phyloP scores from a whole-genome alignment of 192 early-diverging fungal species.

The Piromyces sp. region DNA sequence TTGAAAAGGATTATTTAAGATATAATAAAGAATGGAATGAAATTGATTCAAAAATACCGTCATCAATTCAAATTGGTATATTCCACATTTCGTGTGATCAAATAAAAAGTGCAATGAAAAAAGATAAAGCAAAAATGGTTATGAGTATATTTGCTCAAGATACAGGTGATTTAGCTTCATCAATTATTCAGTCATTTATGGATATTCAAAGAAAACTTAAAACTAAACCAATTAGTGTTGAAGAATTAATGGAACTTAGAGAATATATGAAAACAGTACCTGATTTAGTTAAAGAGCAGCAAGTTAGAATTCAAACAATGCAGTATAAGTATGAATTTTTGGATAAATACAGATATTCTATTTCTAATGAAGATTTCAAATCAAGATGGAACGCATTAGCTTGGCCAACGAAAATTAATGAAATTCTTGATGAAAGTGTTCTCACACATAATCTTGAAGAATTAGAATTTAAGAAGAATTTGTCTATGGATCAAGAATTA shows the following conservation, averaged over 20 bases:
- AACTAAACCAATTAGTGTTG: conserved; percentile 34
- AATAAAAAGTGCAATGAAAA: conserved; percentile 25
- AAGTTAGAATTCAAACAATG: conserved; percentile 25
- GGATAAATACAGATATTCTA: conserved; percentile 33
- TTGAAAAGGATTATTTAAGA: conserved; percentile 28
- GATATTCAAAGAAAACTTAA: conserved; percentile 23
- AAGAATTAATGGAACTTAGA: conserved; percentile 36
- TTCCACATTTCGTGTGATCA: conserved; percentile 38
- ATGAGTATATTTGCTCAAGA: conserved; percentile 23
- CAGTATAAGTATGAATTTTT: conserved; percentile 32
- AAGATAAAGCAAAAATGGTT: conserved; percentile 33
- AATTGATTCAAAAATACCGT: conserved; percentile 39
- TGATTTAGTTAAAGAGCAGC: conserved; percentile 19
- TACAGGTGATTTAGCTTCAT: conserved; percentile 17
- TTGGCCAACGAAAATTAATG: conserved; percentile 35
- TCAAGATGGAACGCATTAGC: conserved; percentile 26
- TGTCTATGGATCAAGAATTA: conserved; percentile 38
- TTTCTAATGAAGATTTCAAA: conserved; percentile 38
- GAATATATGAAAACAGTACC: conserved; percentile 39
- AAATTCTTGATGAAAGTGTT: conserved; percentile 24
- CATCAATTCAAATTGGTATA: conserved; percentile 28
- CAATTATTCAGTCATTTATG: conserved; percentile 21
- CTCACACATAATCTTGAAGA: conserved; percentile 27
- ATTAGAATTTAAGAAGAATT: conserved; percentile 21
- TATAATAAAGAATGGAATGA: conserved; percentile 34